Base-by-base conservation (phyloP, 805 yeast genomes). In the Spathaspora passalidarum region DNA sequence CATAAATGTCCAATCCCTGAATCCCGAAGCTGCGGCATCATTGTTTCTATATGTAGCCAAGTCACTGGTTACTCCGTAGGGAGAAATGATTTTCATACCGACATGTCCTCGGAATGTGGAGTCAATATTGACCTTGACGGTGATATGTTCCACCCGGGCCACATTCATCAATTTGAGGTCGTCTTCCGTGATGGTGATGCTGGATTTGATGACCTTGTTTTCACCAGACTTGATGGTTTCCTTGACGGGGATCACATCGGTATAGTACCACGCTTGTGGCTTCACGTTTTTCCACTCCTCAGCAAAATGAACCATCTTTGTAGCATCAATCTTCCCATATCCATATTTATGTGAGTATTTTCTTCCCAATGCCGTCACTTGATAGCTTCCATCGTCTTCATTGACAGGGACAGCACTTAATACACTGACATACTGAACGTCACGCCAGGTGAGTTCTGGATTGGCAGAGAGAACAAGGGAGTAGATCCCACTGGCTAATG, bases 401-500 rank as follows among this genome's bases (percentile, higher is more conserved):
- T 84, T 80, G 20, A 94, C 74, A 25, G 84, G 84, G 16, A 79
- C 78, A 0, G 96, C 83, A 20, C 88, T 76, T 42, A 82, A 65
- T 13, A 92, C 82, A 2, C 88, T 79, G 17, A 94, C 72, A 57
- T 91, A 88, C 67, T 94, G 99, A 45, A 91, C 75, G 61, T 94
- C 99, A 61, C 99, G 79, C 99, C 99, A 94, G 0, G 97, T 87
- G 45, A 94, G 76, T 4, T 84, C 76, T 1, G 97, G 96, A 53
- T 96, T 86, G 3, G 85, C 90, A 55, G 84, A 82, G 42, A 94
- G 70, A 2, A 88, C 88, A 43, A 94, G 71, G 0, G 97, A 80
- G 61, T 87, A 89, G 1, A 94, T 77, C n/a, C 98, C 99, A 0
- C 98, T 97, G 0, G 97, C 98, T 46, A 94, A 74, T 0, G 99